phyloP scores from a whole-genome alignment of 78 protist genomes.

The Protostelium mycophagum region DNA sequence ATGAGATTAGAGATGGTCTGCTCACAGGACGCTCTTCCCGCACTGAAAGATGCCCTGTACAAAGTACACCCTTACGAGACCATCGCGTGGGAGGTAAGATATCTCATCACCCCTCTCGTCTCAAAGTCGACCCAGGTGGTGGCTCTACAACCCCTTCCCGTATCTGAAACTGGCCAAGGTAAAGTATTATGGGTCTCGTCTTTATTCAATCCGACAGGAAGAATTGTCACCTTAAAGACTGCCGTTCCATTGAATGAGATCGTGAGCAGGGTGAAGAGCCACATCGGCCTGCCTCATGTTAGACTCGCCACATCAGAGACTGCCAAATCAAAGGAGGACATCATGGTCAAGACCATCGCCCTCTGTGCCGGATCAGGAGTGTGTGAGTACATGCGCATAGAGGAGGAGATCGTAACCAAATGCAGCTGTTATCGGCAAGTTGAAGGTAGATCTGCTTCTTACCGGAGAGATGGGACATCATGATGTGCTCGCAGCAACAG shows the following conservation, averaged over 20 bases:
- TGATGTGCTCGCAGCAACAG: constrained; percentile 62
- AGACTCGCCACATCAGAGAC: constrained; percentile 28
- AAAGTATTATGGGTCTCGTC: too few species aligned
- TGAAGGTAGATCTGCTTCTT: constrained; percentile 42
- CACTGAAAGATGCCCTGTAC: background rate
- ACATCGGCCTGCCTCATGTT: constrained; percentile 24
- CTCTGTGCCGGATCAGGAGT: constrained; percentile 74
- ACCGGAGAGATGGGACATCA: constrained; percentile 79
- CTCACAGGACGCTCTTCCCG: background rate
- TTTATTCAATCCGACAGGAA: too few species aligned
- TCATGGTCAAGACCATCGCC: constrained; percentile 37
- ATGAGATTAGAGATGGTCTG: background rate
- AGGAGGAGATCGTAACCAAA: background rate
- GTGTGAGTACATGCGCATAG: too few species aligned
- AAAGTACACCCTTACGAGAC: background rate
- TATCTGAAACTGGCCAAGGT: background rate
- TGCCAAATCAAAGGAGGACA: background rate
- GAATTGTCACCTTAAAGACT: constrained; percentile 15
- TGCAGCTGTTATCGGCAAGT: constrained; percentile 14
- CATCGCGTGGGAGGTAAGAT: background rate
- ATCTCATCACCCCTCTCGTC: background rate
- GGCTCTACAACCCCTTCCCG: background rate
- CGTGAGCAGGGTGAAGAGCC: constrained; percentile 18
- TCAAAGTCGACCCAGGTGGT: background rate
- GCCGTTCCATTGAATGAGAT: constrained; percentile 16